Conservation (phyloP, 345 rosid genomes). For the Ricinus communis region DNA sequence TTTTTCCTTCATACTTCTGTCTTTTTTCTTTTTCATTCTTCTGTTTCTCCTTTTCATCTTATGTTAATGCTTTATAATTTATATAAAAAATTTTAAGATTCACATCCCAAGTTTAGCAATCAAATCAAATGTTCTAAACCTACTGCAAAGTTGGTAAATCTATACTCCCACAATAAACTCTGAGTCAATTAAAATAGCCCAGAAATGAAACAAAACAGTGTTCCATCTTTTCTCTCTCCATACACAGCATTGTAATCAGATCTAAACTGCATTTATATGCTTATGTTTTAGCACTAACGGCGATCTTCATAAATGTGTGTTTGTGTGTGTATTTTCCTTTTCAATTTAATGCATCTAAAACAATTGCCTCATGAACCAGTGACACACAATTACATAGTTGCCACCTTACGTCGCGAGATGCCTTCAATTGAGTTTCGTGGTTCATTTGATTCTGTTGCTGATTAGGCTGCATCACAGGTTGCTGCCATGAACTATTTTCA, state of each 20-base stretch:
- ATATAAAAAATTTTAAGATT: neutral
- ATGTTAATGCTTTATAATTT: neutral
- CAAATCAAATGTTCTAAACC: neutral
- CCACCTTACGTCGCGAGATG: conserved; percentile 99
- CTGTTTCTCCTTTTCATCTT: neutral
- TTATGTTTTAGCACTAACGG: neutral
- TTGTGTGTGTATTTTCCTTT: too few relatives aligned
- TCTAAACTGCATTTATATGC: neutral
- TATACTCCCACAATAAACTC: neutral
- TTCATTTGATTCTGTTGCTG: conserved; percentile 43
- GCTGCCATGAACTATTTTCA: conserved; percentile 52
- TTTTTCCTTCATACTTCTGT: neutral
- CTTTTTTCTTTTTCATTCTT: neutral
- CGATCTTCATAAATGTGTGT: neutral
- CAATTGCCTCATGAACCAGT: conserved; percentile 30
- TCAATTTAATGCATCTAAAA: neutral
- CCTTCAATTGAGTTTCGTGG: conserved; percentile 90
- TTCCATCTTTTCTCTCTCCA: neutral
- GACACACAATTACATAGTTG: conserved; percentile 50
- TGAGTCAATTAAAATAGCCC: neutral
- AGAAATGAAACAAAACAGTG: neutral
- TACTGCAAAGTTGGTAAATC: neutral
- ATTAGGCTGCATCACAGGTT: conserved; percentile 47
- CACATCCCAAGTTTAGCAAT: neutral
- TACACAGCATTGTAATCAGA: neutral